Conservation (phyloP, 2,329 filamentous ascomycete species). For the Xylariaceae sp. region DNA sequence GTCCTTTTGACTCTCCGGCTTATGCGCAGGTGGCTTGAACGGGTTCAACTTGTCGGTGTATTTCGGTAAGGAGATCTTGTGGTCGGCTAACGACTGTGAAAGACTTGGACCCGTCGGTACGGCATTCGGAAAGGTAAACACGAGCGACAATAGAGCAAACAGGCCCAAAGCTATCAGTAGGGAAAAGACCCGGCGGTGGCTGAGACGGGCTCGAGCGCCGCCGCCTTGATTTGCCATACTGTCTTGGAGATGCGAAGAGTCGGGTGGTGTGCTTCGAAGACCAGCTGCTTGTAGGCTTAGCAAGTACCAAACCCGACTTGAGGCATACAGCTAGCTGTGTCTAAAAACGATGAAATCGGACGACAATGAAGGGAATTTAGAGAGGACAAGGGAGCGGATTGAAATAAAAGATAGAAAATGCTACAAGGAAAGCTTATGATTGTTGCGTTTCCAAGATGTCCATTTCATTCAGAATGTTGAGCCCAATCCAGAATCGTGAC, state of each 20-base stretch:
- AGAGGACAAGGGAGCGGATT: too few species aligned
- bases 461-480: too few species aligned
- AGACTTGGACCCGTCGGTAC: constrained; percentile 49
- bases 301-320: too few species aligned
- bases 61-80: constrained; percentile 49
- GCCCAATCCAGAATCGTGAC: too few species aligned
- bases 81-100: constrained; percentile 46
- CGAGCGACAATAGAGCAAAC: constrained; percentile 52
- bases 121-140: constrained; percentile 50
- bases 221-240: constrained; percentile 47
- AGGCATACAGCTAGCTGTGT: too few species aligned
- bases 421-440: too few species aligned
- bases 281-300: too few species aligned
- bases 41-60: constrained; percentile 55
- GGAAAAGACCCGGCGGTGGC: constrained; percentile 51
- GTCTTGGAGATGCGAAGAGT: background rate
- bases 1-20: constrained; percentile 71
- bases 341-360: too few species aligned
- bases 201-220: constrained; percentile 49
- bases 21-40: constrained; percentile 68
- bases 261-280: too few species aligned
- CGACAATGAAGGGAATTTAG: too few species aligned
- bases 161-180: constrained; percentile 50
- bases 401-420: too few species aligned
- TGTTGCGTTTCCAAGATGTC: too few species aligned